phyloP scores from a whole-genome alignment of 805 yeast genomes.

The Yarrowia sp. region DNA sequence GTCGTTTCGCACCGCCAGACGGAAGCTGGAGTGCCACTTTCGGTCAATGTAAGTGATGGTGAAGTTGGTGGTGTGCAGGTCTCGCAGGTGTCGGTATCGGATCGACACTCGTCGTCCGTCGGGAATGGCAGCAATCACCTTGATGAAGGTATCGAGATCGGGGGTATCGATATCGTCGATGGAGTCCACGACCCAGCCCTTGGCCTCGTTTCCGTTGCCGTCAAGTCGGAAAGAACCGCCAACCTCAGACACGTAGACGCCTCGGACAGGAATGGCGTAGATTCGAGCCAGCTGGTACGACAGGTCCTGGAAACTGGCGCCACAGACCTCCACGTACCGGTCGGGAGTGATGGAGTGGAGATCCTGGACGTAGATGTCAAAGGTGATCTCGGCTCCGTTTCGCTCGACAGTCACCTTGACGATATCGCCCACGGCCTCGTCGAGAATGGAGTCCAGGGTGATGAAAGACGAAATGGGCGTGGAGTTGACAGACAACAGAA shows the following conservation, averaged over 20 bases:
- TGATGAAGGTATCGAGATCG: constrained; percentile 75
- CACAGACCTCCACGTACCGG: constrained; percentile 80
- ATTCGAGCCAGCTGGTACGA: constrained; percentile 89
- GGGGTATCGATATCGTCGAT: constrained; percentile 77
- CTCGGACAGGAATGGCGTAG: constrained; percentile 81
- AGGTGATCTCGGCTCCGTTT: constrained; percentile 66
- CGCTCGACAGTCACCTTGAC: constrained; percentile 70
- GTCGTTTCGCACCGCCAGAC: constrained; percentile 68
- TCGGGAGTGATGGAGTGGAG: constrained; percentile 84
- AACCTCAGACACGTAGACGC: constrained; percentile 81
- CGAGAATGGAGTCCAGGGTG: constrained; percentile 82
- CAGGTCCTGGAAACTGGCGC: constrained; percentile 84
- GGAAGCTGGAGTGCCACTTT: constrained; percentile 80
- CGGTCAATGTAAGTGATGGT: constrained; percentile 77
- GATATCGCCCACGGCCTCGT: constrained; percentile 66
- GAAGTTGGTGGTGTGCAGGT: constrained; percentile 74
- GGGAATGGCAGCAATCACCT: constrained; percentile 78
- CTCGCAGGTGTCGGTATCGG: constrained; percentile 77
- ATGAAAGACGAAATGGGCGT: constrained; percentile 70
- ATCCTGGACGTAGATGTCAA: constrained; percentile 68
- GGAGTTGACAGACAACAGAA: constrained; percentile 75
- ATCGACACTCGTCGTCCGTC: constrained; percentile 76
- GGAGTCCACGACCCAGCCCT: constrained; percentile 83
- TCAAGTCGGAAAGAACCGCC: constrained; percentile 69
- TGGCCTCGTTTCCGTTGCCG: constrained; percentile 54